A percentile compares a stretch with the other conserved stretches of the same genome.
Evolutionary conservation across 805 yeast species (phyloP).

Genomic region (Barnettozyma pratensis): DNA sequence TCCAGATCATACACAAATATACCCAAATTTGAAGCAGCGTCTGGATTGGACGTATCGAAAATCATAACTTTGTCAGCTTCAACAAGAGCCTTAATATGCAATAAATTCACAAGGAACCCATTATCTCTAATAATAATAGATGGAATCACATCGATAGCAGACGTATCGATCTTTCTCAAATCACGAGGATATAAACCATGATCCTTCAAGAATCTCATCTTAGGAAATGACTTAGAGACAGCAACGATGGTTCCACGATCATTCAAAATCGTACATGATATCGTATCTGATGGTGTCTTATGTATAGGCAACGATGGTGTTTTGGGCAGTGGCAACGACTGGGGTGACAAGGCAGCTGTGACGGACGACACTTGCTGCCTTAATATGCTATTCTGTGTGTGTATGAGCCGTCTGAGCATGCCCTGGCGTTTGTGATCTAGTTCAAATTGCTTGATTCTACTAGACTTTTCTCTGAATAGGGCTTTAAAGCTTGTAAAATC

Average conservation of each 20-base stretch:
- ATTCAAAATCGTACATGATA: slow-evolving; percentile 73
- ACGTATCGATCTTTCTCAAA: slow-evolving; percentile 70
- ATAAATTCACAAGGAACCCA: slow-evolving; percentile 74
- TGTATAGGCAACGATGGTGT: slow-evolving; percentile 3
- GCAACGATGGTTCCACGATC: slow-evolving; percentile 66
- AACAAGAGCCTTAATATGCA: slow-evolving; percentile 88
- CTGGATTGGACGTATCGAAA: slow-evolving; percentile 57
- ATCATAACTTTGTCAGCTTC: slow-evolving; percentile 73
- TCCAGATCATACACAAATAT: slow-evolving; percentile 82
- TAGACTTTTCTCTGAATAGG: too few relatives aligned
- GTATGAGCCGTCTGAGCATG: slow-evolving; percentile 1
- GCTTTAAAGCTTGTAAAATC: too few relatives aligned
- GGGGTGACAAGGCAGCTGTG: neutral
- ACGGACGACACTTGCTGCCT: neutral
- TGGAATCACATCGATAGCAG: slow-evolving; percentile 81
- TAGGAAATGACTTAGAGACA: slow-evolving; percentile 75
- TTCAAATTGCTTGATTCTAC: too few relatives aligned
- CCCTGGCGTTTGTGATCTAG: neutral
- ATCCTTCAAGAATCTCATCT: slow-evolving; percentile 66
- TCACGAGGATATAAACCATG: slow-evolving; percentile 83
- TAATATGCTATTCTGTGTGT: neutral
- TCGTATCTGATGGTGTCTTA: slow-evolving; percentile 1
- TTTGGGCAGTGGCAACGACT: slow-evolving; percentile 5
- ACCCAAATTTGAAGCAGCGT: slow-evolving; percentile 67
- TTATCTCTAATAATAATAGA: slow-evolving; percentile 73